A percentile compares a stretch with the other conserved stretches of the same genome.
Evolutionary conservation across 257 asterid genomes (phyloP).

Genomic region (Plantago elongata): DNA sequence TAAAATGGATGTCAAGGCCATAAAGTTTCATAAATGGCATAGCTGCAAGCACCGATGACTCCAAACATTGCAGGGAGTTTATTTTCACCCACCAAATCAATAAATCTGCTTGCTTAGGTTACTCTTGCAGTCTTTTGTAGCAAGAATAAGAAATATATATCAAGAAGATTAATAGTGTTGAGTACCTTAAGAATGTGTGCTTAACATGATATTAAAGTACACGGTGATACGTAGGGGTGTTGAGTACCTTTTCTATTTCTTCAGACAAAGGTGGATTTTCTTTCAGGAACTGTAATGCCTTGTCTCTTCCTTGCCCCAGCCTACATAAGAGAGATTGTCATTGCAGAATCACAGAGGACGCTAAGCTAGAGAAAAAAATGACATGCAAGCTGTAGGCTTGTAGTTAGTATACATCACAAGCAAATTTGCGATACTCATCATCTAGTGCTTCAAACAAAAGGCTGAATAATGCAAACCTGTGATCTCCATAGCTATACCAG

Average conservation of each 20-base stretch:
- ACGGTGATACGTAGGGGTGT: background rate
- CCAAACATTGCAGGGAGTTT: background rate
- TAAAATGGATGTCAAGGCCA: background rate
- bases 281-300: conserved; percentile 73
- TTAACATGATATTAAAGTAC: conserved; percentile 1
- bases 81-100: conserved; percentile 2
- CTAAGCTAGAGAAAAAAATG: background rate
- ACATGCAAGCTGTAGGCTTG: background rate
- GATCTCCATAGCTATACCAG: conserved; percentile 97
- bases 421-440: background rate
- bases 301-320: conserved; percentile 98
- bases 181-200: conserved; percentile 41
- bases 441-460: conserved; percentile 3
- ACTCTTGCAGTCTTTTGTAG: background rate
- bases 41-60: background rate
- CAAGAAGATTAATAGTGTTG: background rate
- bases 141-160: background rate
- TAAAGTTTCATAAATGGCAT: background rate
- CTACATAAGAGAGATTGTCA: conserved; percentile 30
- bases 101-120: background rate
- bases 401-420: background rate
- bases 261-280: conserved; percentile 67
- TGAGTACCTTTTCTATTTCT: conserved; percentile 85
- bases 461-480: conserved; percentile 44
- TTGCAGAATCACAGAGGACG: background rate